Evolutionary conservation across 139 green algal genomes (phyloP).

Genomic region (Coelastrella sp.): DNA sequence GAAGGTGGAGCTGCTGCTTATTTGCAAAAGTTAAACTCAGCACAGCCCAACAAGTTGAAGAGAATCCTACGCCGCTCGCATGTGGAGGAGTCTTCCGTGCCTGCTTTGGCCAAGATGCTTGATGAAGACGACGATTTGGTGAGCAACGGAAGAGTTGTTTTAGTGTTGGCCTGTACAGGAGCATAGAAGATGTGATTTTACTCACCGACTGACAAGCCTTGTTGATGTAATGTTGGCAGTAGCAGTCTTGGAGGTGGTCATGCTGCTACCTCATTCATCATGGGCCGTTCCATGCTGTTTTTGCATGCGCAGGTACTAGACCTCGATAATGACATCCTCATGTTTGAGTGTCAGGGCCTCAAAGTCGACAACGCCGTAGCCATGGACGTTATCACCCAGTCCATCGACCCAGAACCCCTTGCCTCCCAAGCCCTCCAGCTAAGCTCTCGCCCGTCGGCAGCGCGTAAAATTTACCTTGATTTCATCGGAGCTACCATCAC

Average conservation of each 20-base stretch:
- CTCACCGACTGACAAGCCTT: background rate
- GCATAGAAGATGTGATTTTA: too few relatives aligned
- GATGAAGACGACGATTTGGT: constrained; percentile 9
- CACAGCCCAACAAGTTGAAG: background rate
- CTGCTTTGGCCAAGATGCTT: background rate
- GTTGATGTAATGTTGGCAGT: too few relatives aligned
- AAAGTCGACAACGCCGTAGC: background rate
- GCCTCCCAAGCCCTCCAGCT: background rate
- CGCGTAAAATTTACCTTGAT: constrained; percentile 16
- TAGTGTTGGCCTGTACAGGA: background rate
- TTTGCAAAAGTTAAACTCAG: background rate
- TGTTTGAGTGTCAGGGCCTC: constrained; percentile 8
- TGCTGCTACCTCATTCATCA: background rate
- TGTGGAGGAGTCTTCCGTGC: background rate
- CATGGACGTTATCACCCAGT: background rate
- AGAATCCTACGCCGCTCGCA: background rate
- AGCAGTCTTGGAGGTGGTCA: background rate
- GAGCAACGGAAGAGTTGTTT: background rate
- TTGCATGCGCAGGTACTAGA: constrained; percentile 7
- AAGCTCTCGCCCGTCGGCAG: background rate
- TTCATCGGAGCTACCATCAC: background rate
- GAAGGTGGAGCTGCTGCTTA: constrained; percentile 10
- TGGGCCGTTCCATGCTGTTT: background rate
- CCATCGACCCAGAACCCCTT: background rate
- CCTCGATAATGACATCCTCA: background rate